These are phyloP conservation scores for Fusarium sterilihyphosum DNA, from an alignment of 2,329 filamentous ascomycete genomes.

Conservation along the genomic window DNA sequence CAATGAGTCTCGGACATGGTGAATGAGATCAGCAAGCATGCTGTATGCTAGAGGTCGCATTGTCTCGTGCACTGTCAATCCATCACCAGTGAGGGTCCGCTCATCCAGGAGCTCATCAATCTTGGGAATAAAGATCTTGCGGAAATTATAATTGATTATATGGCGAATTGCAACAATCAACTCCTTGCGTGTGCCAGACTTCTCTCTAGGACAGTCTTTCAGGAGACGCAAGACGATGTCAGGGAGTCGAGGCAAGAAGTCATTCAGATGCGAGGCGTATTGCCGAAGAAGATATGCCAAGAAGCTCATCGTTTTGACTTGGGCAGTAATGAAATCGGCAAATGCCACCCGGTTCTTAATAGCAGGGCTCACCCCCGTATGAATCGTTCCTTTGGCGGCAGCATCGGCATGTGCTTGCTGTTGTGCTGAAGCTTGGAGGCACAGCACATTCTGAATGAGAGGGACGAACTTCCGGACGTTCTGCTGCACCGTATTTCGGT, in stretches of 20 bases:
- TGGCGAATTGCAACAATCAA: slow-evolving; percentile 95
- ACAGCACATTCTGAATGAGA: slow-evolving; percentile 88
- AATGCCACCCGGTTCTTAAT: slow-evolving; percentile 95
- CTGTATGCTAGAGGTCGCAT: slow-evolving; percentile 96
- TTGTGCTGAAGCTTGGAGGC: slow-evolving; percentile 91
- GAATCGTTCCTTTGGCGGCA: slow-evolving; percentile 79
- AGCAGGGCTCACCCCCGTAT: slow-evolving; percentile 90
- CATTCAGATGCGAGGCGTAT: slow-evolving; percentile 85
- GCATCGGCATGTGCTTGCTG: slow-evolving; percentile 91
- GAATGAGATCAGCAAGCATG: slow-evolving; percentile 97
- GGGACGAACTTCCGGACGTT: slow-evolving; percentile 95
- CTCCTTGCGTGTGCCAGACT: slow-evolving; percentile 93
- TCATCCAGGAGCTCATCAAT: slow-evolving; percentile 97
- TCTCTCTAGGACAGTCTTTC: slow-evolving; percentile 94
- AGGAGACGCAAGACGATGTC: slow-evolving; percentile 90
- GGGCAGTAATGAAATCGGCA: slow-evolving; percentile 96
- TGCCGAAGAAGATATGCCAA: slow-evolving; percentile 90
- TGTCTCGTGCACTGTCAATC: slow-evolving; percentile 94
- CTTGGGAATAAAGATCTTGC: slow-evolving; percentile 92
- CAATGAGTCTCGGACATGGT: slow-evolving; percentile 92
- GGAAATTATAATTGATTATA: slow-evolving; percentile 99
- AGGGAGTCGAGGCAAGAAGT: slow-evolving; percentile 87
- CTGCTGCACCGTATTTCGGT: slow-evolving; percentile 78
- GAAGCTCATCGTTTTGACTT: slow-evolving; percentile 99
- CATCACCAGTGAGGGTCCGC: slow-evolving; percentile 92